phyloP scores from a whole-genome alignment of 1,139 yeast species.

The Zygoascus meyerae region DNA sequence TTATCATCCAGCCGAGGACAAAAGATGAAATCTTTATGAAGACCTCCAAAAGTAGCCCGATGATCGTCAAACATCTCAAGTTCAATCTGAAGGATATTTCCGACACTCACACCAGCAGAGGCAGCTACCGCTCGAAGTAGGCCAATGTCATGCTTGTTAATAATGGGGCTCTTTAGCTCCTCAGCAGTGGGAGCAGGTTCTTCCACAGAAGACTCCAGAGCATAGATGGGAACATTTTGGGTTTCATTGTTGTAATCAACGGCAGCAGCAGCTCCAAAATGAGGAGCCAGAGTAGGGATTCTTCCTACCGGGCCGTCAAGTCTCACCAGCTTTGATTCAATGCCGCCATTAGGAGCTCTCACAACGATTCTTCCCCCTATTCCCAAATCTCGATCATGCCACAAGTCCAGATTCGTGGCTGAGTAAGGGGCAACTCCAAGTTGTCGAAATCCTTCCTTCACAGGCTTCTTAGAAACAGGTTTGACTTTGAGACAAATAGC shows the following conservation, averaged over 20 bases:
- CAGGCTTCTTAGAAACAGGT: conserved; percentile 65
- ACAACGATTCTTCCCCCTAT: conserved; percentile 84
- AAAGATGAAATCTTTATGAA: conserved; percentile 76
- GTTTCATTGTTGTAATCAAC: conserved; percentile 78
- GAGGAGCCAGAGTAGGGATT: conserved; percentile 89
- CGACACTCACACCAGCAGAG: conserved; percentile 46
- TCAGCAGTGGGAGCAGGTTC: conserved; percentile 36
- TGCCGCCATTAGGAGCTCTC: conserved; percentile 35
- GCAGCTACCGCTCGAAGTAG: conserved; percentile 61
- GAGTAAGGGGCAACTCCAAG: conserved; percentile 89
- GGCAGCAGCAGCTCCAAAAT: conserved; percentile 67
- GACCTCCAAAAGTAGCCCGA: conserved; percentile 72
- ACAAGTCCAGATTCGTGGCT: conserved; percentile 60
- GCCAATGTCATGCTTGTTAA: conserved; percentile 62
- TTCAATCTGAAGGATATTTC: conserved; percentile 75
- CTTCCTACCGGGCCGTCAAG: conserved; percentile 73
- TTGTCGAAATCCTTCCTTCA: conserved; percentile 66
- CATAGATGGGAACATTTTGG: conserved; percentile 78
- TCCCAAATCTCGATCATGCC: conserved; percentile 87
- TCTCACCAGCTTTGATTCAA: conserved; percentile 60
- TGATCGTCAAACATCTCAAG: conserved; percentile 75
- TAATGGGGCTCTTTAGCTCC: conserved; percentile 46
- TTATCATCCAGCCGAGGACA: conserved; percentile 85
- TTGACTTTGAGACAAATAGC: conserved; percentile 64
- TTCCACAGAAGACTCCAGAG: conserved; percentile 30